phyloP scores from a whole-genome alignment of 2,329 filamentous ascomycete species.

The Tolypocladium nubicola region DNA sequence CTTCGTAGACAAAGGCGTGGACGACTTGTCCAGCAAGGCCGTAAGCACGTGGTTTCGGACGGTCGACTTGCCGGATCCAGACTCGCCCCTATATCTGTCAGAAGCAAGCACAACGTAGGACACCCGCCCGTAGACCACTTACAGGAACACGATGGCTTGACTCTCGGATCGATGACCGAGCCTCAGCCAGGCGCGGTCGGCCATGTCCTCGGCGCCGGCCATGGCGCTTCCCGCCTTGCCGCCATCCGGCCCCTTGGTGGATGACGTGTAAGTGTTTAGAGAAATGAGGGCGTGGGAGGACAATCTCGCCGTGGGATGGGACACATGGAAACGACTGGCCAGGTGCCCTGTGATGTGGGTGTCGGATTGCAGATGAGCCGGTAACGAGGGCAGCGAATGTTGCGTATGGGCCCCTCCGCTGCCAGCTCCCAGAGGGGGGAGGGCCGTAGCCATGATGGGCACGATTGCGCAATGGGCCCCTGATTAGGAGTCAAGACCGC shows the following conservation, averaged over 20 bases:
- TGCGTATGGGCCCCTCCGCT: constrained; percentile 61
- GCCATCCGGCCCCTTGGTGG: constrained; percentile 80
- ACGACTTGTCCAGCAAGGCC: constrained; percentile 77
- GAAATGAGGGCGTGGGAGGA: constrained; percentile 88
- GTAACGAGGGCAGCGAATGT: constrained; percentile 78
- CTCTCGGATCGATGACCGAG: constrained; percentile 85
- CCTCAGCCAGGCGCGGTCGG: constrained; percentile 73
- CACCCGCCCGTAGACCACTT: constrained; percentile 25
- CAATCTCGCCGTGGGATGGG: constrained; percentile 74
- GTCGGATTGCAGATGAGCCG: constrained; percentile 70
- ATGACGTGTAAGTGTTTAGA: constrained; percentile 89
- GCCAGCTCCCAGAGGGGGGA: constrained; percentile 36
- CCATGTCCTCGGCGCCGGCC: constrained; percentile 86
- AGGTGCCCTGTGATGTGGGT: constrained; percentile 73
- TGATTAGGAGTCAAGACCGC: neutral
- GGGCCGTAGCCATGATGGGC: constrained; percentile 49
- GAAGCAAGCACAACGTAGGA: neutral
- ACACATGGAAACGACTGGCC: constrained; percentile 84
- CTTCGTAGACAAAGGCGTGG: constrained; percentile 86
- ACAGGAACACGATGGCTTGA: constrained; percentile 89
- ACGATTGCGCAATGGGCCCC: constrained; percentile 19
- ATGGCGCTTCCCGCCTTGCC: constrained; percentile 85
- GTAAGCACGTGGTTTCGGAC: constrained; percentile 81
- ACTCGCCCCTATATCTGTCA: constrained; percentile 62
- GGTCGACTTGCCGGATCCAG: constrained; percentile 91